Conservation (phyloP, 495 filamentous ascomycete species). For the Talaromyces trachyspermus region DNA sequence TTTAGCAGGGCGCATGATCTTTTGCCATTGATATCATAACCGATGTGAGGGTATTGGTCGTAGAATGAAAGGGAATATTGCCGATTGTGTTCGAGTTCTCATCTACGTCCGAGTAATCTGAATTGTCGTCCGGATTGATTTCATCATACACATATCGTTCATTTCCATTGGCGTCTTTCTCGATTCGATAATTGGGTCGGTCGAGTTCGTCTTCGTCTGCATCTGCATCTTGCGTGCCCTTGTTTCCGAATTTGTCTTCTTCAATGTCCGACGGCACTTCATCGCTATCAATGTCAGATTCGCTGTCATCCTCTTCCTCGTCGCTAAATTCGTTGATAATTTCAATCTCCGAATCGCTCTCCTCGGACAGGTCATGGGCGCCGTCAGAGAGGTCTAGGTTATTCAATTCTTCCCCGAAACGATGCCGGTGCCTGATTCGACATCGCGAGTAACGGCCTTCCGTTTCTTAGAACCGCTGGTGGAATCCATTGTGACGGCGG, state of each 20-base stretch:
- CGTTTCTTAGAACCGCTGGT: conserved; percentile 45
- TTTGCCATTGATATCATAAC: conserved; percentile 98
- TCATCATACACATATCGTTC: conserved; percentile 73
- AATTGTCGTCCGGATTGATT: conserved; percentile 92
- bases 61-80: conserved; percentile 93
- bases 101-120: conserved; percentile 81
- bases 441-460: conserved; percentile 50
- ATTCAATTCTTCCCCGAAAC: conserved; percentile 59
- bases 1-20: conserved; percentile 90
- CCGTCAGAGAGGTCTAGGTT: conserved; percentile 54
- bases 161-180: conserved; percentile 65
- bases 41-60: conserved; percentile 95
- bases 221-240: background rate
- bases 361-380: conserved; percentile 42
- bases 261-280: conserved; percentile 44
- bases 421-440: conserved; percentile 42
- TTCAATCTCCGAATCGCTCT: conserved; percentile 40
- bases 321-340: conserved; percentile 39
- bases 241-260: too few relatives aligned
- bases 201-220: conserved; percentile 18
- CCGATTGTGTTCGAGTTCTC: conserved; percentile 85
- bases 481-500: conserved; percentile 22
- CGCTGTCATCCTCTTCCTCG: conserved; percentile 31
- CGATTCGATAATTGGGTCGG: conserved; percentile 38
- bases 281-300: conserved; percentile 42